Evolutionary conservation across 441 rosid species (phyloP).

Genomic region (Capsella rubella): DNA sequence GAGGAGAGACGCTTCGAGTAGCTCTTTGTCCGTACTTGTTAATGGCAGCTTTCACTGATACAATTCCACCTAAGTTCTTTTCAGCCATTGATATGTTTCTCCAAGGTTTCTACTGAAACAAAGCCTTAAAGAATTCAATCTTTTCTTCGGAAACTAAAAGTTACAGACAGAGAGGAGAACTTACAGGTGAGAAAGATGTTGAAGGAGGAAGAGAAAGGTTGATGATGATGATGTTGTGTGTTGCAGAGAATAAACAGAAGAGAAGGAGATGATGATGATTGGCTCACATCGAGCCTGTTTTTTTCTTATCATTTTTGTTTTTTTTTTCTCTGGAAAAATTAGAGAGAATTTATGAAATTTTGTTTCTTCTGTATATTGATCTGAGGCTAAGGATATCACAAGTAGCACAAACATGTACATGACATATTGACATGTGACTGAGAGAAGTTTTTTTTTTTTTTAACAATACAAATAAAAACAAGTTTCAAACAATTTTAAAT

Average conservation of each 20-base stretch:
- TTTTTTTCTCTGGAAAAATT: slow-evolving; percentile 4
- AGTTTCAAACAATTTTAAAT: no score
- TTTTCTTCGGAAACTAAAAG: neutral
- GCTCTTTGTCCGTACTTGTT: slow-evolving; percentile 58
- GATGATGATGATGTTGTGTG: slow-evolving; percentile 30
- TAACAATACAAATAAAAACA: no score
- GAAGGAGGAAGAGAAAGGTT: slow-evolving; percentile 32
- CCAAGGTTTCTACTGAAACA: slow-evolving; percentile 27
- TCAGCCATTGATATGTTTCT: slow-evolving; percentile 50
- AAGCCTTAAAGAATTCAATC: neutral
- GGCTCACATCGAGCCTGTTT: slow-evolving; percentile 31
- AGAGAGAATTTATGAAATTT: slow-evolving; percentile 38
- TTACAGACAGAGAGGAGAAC: neutral
- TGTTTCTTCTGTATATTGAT: slow-evolving; percentile 36
- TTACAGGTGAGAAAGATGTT: slow-evolving; percentile 34
- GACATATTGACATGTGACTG: neutral
- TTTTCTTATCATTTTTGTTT: slow-evolving; percentile 36
- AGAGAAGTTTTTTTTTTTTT: no score
- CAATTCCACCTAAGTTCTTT: slow-evolving; percentile 49
- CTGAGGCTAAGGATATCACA: slow-evolving; percentile 39
- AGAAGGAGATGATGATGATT: slow-evolving; percentile 42
- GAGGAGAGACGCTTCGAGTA: slow-evolving; percentile 51
- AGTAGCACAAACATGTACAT: slow-evolving; percentile 15
- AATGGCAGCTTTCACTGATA: slow-evolving; percentile 69
- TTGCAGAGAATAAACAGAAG: slow-evolving; percentile 35